These are phyloP conservation scores for Lentinula guzmanii DNA, from an alignment of 768 basidiomycete genomes.

Conservation along the genomic window DNA sequence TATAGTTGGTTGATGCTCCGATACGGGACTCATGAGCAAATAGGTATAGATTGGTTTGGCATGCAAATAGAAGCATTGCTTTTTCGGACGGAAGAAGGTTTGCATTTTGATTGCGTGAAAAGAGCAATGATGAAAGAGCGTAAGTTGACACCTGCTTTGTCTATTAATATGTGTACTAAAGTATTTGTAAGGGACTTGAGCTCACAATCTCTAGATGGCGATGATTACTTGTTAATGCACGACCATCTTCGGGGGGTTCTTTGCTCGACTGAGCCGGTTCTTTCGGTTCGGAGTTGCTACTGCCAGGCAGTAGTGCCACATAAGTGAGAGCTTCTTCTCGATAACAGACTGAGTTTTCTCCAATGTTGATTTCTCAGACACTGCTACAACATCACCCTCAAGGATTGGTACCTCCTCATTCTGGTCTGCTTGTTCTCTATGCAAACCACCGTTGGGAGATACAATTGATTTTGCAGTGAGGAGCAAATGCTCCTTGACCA, in stretches of 20 bases:
- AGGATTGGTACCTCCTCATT: background rate
- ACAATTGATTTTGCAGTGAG: background rate
- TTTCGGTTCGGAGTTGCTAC: background rate
- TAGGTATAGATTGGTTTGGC: constrained; percentile 8
- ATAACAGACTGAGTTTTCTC: background rate
- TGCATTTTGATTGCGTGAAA: constrained; percentile 8
- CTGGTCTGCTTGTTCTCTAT: background rate
- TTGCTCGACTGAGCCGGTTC: constrained; percentile 2
- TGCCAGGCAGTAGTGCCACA: constrained; percentile 3
- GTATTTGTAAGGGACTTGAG: background rate
- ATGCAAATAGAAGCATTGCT: constrained; percentile 10
- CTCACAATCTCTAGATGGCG: constrained; percentile 2
- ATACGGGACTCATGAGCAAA: constrained; percentile 7
- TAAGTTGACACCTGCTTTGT: constrained; percentile 9
- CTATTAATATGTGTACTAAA: background rate
- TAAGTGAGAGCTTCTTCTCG: background rate
- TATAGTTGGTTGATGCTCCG: constrained; percentile 8
- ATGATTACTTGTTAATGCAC: background rate
- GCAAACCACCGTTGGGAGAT: background rate
- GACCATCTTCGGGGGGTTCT: background rate
- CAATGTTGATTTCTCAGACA: background rate
- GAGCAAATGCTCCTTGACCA: background rate
- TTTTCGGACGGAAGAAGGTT: constrained; percentile 9
- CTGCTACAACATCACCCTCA: background rate
- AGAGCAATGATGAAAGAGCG: constrained; percentile 5